Conservation (phyloP, 495 filamentous ascomycete species). For the Penicillium ochrochloron region DNA sequence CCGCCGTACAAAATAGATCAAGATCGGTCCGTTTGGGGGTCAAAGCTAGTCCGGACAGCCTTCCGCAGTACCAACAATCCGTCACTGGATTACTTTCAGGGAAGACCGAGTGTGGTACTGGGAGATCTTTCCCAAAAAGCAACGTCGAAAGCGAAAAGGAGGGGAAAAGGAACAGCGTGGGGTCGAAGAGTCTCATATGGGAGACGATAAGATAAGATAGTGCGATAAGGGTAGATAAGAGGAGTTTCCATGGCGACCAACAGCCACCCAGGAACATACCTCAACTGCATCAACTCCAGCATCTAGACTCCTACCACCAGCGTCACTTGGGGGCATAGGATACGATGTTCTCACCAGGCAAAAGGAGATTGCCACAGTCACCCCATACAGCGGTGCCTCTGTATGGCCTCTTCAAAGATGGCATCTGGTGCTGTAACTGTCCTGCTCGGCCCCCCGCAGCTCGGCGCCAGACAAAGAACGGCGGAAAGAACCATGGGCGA, state of each 20-base stretch:
- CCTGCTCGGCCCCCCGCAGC: conserved; percentile 62
- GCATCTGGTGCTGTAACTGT: conserved; percentile 70
- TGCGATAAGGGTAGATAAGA: background rate
- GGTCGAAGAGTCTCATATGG: background rate
- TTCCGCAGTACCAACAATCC: background rate
- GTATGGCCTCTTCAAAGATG: conserved; percentile 60
- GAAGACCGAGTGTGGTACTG: background rate
- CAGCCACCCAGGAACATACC: background rate
- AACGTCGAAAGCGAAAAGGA: background rate
- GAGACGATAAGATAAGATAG: conserved; percentile 1
- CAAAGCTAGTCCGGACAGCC: background rate
- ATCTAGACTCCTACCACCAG: background rate
- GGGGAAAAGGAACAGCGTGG: conserved; percentile 1
- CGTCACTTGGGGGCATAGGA: background rate
- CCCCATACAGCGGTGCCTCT: conserved; percentile 42
- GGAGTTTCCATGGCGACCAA: conserved; percentile 8
- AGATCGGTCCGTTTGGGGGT: background rate
- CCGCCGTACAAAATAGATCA: background rate
- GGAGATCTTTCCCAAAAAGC: background rate
- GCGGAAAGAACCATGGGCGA: conserved; percentile 65
- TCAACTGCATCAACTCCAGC: background rate
- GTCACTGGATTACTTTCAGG: background rate
- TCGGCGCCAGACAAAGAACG: conserved; percentile 66
- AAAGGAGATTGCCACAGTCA: conserved; percentile 25
- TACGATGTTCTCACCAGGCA: conserved; percentile 31